A percentile compares a stretch with the other conserved stretches of the same genome.
These are phyloP conservation scores for Onygenales sp. DNA, from an alignment of 2,329 filamentous ascomycete genomes.

Conservation along the genomic window DNA sequence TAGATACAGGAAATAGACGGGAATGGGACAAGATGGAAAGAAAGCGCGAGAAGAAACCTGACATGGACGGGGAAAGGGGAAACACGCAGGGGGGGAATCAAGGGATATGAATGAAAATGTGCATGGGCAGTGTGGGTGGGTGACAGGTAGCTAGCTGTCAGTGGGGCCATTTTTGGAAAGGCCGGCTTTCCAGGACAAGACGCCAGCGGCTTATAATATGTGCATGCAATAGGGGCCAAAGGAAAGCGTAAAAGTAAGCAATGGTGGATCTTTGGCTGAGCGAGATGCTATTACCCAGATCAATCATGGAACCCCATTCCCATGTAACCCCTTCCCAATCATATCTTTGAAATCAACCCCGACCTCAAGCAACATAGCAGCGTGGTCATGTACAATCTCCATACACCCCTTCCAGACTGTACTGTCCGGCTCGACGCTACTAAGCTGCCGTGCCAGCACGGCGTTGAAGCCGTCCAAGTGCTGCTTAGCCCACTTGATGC, in stretches of 20 bases:
- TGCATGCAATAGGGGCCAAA: no score
- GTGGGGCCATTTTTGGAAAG: no score
- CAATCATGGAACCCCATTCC: not conserved
- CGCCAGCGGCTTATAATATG: no score
- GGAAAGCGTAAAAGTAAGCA: not conserved
- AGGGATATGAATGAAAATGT: no score
- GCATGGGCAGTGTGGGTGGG: no score
- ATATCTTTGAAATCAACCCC: slow-evolving; percentile 82
- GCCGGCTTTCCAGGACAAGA: no score
- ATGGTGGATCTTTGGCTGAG: not conserved
- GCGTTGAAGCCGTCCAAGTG: slow-evolving; percentile 85
- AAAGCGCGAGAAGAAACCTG: no score
- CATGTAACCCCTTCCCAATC: slow-evolving; percentile 34
- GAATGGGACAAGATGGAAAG: no score
- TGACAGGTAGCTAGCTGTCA: no score
- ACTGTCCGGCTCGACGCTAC: slow-evolving; percentile 69
- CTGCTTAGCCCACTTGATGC: slow-evolving; percentile 97
- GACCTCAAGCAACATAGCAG: slow-evolving; percentile 68
- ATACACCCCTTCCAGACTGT: slow-evolving; percentile 76
- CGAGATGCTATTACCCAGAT: not conserved
- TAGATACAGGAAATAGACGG: no score
- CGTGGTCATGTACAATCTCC: slow-evolving; percentile 70
- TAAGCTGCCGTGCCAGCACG: slow-evolving; percentile 73
- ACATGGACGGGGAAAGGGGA: no score
- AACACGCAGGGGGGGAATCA: no score